phyloP scores from a whole-genome alignment of 257 asterid genomes.

The Solanum microdontum region DNA sequence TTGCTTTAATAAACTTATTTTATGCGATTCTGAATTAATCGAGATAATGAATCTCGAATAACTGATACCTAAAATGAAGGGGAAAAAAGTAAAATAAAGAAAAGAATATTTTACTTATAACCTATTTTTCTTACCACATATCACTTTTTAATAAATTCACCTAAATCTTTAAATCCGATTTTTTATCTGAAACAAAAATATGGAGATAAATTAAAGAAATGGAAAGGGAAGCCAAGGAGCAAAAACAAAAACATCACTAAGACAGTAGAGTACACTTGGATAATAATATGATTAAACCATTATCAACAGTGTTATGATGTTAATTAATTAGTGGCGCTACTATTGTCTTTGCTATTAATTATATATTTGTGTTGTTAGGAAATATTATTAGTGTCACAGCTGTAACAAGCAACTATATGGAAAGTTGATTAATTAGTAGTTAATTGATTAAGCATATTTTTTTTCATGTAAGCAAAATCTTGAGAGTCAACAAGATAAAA shows the following conservation, averaged over 20 bases:
- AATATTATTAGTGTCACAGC: constrained; percentile 4
- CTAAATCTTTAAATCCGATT: not conserved
- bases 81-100: too few species aligned
- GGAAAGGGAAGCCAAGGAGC: constrained; percentile 3
- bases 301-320: constrained; percentile 17
- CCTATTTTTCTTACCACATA: not conserved
- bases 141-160: not conserved
- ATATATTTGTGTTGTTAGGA: not conserved
- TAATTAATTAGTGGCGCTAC: not conserved
- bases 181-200: not conserved
- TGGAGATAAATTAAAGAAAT: not conserved
- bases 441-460: not conserved
- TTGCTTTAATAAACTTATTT: not conserved
- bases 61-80: too few species aligned
- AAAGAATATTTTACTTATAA: not conserved
- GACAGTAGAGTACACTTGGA: constrained; percentile 5
- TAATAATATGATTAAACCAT: constrained; percentile 21
- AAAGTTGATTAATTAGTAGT: not conserved
- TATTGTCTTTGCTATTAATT: constrained; percentile 9
- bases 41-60: not conserved
- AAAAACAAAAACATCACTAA: constrained; percentile 23
- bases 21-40: not conserved
- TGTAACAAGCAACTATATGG: not conserved
- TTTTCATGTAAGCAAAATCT: constrained; percentile 14
- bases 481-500: constrained; percentile 24